Evolutionary conservation across 1,284 basidiomycete genomes (phyloP), one percentile per base, ranked within the genome.

Genomic region (Exobasidium cylindrosporum): DNA sequence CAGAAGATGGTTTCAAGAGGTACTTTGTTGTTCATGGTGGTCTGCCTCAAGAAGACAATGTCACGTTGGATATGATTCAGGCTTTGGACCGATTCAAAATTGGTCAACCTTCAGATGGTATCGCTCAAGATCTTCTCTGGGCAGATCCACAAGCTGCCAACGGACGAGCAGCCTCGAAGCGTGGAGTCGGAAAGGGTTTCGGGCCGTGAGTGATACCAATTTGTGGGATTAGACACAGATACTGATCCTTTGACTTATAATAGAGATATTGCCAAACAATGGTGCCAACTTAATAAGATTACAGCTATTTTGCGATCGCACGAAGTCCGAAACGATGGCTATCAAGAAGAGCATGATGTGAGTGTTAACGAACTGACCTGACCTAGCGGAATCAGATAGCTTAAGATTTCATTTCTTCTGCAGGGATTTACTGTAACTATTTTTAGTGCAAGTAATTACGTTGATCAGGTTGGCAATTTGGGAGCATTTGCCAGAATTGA

Each of bases 131-230:
- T 59, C 60, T 79, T 56, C 71, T 81, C 2, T 81, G 78, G 79
- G 96, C 92, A 6, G 96, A 98, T 82, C 95, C 96, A 26, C 95
- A 97, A 81, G 88, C 89, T 46, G 80, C 84, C 50, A 87, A 87
- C 13, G 96, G 96, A n/a, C 87, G 96, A 44, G 94, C 94, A 0
- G 95, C 95, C 3, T 94, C 91, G 76, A 98, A 98, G 84, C 87
- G 96, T 57, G 95, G 95, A 66, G 93, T 97, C 57, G 95, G 96
- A 21, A 88, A 96, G 67, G 88, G 90, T 7, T 98, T 98, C 81
- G 95, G 95, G 17, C 95, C 95, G 0, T 40, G 35, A 40, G 35
- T 40, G 35, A 17, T 17, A 40, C 53, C 28, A n/a, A 10, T 28
- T 10, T 23, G n/a, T n/a, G n/a, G n/a, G n/a, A n/a, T n/a, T n/a